phyloP scores from a whole-genome alignment of 495 filamentous ascomycete species.

The Ascobolus immersus region DNA sequence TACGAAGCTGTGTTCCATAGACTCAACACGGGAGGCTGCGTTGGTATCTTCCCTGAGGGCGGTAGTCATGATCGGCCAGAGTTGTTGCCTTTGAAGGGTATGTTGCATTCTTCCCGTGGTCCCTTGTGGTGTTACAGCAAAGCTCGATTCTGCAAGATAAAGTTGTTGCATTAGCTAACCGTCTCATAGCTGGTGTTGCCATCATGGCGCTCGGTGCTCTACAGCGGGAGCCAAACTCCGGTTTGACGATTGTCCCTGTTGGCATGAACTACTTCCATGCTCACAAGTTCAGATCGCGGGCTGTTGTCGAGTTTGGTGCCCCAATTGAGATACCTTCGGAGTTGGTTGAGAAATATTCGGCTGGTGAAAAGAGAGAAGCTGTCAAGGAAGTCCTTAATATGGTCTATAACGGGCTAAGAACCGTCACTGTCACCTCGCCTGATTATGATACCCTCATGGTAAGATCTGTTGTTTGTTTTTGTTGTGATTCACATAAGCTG shows the following conservation, averaged over 20 bases:
- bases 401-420: conserved; percentile 57
- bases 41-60: conserved; percentile 94
- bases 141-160: not conserved
- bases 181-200: conserved; percentile 49
- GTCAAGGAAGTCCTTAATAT: conserved; percentile 59
- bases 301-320: conserved; percentile 83
- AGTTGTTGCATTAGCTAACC: conserved; percentile 15
- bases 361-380: conserved; percentile 57
- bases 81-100: conserved; percentile 73
- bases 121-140: not conserved
- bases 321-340: conserved; percentile 61
- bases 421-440: conserved; percentile 78
- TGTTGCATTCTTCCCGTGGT: not conserved
- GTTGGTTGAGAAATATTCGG: conserved; percentile 63
- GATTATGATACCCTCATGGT: conserved; percentile 97
- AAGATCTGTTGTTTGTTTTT: conserved; percentile 8
- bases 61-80: conserved; percentile 92
- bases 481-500: conserved; percentile 9
- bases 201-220: conserved; percentile 93
- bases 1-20: conserved; percentile 78
- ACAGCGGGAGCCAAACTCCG: conserved; percentile 65
- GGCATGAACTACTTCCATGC: conserved; percentile 99
- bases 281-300: conserved; percentile 92
- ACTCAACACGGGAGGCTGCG: conserved; percentile 57
- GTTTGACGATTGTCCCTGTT: conserved; percentile 94